Evolutionary conservation across 805 yeast species (phyloP).

Genomic region (Dipodascopsis uninucleata): DNA sequence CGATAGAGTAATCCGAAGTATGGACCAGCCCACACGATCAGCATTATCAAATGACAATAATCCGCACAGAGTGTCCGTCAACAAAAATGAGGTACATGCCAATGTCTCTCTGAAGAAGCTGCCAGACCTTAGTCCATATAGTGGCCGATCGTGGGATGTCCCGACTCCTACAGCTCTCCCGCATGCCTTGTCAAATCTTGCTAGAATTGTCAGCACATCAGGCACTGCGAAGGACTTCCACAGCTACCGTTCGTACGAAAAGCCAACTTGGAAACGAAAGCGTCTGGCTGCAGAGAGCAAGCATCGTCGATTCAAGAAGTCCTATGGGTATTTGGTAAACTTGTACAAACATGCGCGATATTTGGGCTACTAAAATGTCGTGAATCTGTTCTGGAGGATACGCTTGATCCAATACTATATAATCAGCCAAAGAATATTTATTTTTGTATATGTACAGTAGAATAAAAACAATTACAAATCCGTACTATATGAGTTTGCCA

Average conservation of each 20-base stretch:
- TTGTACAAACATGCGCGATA: slow-evolving; percentile 9
- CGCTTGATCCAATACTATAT: too few species aligned
- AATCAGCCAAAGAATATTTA: too few species aligned
- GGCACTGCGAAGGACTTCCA: not conserved
- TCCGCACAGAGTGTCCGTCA: too few species aligned
- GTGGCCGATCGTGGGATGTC: slow-evolving; percentile 15
- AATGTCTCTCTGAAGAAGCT: slow-evolving; percentile 12
- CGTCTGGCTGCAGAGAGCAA: slow-evolving; percentile 2
- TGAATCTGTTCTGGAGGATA: too few species aligned
- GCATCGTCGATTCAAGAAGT: slow-evolving; percentile 4
- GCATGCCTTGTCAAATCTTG: slow-evolving; percentile 1
- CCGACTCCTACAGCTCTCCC: not conserved
- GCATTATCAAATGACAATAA: too few species aligned
- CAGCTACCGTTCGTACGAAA: slow-evolving; percentile 9
- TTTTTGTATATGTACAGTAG: too few species aligned
- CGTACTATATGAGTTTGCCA: too few species aligned
- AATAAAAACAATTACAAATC: too few species aligned
- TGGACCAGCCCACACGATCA: too few species aligned
- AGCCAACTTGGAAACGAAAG: slow-evolving; percentile 17
- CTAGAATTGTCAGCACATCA: not conserved
- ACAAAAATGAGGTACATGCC: slow-evolving; percentile 5
- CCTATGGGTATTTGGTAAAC: slow-evolving; percentile 4
- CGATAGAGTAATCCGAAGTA: not conserved
- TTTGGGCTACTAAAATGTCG: slow-evolving; percentile 18
- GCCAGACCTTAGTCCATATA: slow-evolving; percentile 13